Conservation (phyloP, 2,329 filamentous ascomycete genomes). For the Calonectria crousiana region DNA sequence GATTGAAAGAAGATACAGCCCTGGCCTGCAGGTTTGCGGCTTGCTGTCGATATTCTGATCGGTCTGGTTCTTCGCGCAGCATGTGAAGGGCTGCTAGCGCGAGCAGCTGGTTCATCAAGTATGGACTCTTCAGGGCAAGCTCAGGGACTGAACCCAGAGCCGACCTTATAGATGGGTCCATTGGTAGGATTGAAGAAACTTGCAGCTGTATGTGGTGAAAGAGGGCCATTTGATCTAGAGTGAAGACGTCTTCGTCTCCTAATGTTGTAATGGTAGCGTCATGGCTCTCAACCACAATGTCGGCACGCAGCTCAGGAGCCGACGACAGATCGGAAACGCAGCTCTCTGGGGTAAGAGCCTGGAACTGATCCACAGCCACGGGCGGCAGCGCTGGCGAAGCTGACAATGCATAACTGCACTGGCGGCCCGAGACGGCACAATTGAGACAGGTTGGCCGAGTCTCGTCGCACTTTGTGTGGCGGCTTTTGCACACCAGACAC, state of each 20-base stretch:
- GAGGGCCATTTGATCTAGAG: conserved; percentile 19
- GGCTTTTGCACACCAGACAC: conserved; percentile 27
- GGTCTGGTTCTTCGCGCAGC: not conserved
- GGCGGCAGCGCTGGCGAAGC: not conserved
- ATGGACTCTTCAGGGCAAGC: conserved; percentile 17
- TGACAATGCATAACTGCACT: not conserved
- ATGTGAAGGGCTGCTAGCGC: conserved; percentile 29
- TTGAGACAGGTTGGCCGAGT: conserved; percentile 20
- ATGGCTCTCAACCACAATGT: not conserved
- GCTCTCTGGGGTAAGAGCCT: not conserved
- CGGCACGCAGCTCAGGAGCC: not conserved
- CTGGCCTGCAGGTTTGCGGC: conserved; percentile 16
- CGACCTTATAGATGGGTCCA: not conserved
- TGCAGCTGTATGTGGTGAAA: conserved; percentile 17
- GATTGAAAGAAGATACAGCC: conserved; percentile 25
- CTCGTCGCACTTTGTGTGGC: conserved; percentile 33
- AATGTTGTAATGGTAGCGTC: not conserved
- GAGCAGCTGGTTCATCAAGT: conserved; percentile 30
- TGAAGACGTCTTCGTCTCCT: conserved; percentile 8
- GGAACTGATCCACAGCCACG: not conserved
- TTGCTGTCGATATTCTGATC: not conserved
- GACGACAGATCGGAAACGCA: not conserved
- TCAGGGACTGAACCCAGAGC: not conserved
- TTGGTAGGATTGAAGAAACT: conserved; percentile 13
- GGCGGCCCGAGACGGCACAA: conserved; percentile 20